phyloP scores from a whole-genome alignment of 805 yeast species.

The Sugiyamaella chiloensis region DNA sequence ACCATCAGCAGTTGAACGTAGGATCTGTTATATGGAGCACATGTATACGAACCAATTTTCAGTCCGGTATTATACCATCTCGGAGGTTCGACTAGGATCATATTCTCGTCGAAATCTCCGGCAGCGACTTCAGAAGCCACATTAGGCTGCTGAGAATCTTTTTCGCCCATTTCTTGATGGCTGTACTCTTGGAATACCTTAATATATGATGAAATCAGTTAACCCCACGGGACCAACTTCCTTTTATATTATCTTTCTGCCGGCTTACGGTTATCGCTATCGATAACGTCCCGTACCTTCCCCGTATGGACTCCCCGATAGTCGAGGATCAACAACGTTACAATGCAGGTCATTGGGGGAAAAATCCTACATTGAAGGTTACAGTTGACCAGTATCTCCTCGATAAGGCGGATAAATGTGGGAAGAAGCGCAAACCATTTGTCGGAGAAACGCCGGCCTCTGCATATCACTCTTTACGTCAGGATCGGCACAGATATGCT shows the following conservation, averaged over 20 bases:
- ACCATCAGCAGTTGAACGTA: constrained; percentile 45
- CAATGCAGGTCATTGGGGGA: constrained; percentile 4
- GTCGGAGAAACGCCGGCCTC: too few relatives aligned
- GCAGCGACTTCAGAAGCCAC: too few relatives aligned
- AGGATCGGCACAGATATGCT: too few relatives aligned
- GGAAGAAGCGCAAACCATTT: too few relatives aligned
- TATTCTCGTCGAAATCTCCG: neutral
- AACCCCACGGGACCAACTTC: too few relatives aligned
- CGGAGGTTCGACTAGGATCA: neutral
- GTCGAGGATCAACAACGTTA: neutral
- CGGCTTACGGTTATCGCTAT: neutral
- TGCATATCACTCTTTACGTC: too few relatives aligned
- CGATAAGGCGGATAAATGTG: neutral
- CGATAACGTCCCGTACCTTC: neutral
- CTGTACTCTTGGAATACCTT: too few relatives aligned
- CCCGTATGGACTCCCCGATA: too few relatives aligned
- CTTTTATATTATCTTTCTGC: too few relatives aligned
- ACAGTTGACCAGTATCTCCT: neutral
- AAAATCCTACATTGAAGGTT: neutral
- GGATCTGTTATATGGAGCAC: constrained; percentile 40
- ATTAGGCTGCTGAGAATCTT: too few relatives aligned
- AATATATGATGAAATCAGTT: too few relatives aligned
- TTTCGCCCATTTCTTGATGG: neutral
- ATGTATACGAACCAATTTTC: constrained; percentile 25
- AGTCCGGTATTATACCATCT: constrained; percentile 25